These are phyloP conservation scores for Phytophthora agathidicida DNA, from an alignment of 352 stramenopile genomes.

Conservation along the genomic window DNA sequence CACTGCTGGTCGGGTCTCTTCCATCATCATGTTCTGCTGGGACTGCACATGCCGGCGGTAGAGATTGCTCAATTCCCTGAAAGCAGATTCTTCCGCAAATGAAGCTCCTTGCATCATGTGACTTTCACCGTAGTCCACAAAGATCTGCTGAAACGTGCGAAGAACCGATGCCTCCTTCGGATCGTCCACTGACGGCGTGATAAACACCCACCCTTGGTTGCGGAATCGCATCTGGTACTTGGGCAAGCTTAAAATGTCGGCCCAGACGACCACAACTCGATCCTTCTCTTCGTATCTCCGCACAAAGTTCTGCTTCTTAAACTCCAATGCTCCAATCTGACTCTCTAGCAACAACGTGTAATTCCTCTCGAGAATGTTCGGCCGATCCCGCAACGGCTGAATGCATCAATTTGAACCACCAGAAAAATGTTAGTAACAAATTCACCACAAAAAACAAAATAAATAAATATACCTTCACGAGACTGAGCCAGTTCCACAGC, in stretches of 20 bases:
- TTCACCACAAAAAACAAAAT: not conserved
- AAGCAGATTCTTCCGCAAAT: conserved; percentile 7
- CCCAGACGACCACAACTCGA: conserved; percentile 31
- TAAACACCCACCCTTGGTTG: conserved; percentile 27
- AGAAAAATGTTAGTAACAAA: not conserved
- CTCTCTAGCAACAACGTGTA: conserved; percentile 27
- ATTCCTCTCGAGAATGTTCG: conserved; percentile 28
- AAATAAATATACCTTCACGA: conserved; percentile 3
- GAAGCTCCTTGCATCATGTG: not conserved
- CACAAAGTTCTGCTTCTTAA: conserved; percentile 35
- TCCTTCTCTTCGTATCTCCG: conserved; percentile 29
- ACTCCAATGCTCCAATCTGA: conserved; percentile 15
- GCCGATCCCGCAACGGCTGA: conserved; percentile 12
- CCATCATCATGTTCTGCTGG: conserved; percentile 18
- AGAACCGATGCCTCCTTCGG: conserved; percentile 12
- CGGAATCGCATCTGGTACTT: conserved; percentile 29
- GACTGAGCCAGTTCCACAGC: conserved; percentile 24
- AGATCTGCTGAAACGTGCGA: conserved; percentile 24
- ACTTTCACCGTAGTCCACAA: conserved; percentile 8
- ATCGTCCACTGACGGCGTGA: conserved; percentile 15
- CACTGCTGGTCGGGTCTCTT: not conserved
- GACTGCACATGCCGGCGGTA: conserved; percentile 14
- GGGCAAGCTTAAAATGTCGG: conserved; percentile 20
- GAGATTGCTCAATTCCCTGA: conserved; percentile 21
- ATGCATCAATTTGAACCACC: too few relatives aligned